Conservation (phyloP, 129 eudicot genomes). For the Dittrichia graveolens region DNA sequence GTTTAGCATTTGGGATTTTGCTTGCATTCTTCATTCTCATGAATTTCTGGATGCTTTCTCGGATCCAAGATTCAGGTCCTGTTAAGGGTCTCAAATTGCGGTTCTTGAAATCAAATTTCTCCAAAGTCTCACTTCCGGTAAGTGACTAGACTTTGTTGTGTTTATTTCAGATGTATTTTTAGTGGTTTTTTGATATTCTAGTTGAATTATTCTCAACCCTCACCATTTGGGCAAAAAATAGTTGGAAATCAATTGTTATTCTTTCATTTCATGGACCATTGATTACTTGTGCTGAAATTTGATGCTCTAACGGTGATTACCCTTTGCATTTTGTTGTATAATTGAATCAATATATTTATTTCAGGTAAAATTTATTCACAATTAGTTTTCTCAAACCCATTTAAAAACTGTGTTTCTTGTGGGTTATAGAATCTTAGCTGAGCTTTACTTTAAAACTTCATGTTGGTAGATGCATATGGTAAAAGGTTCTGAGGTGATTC, state of each 20-base stretch:
- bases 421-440: no score
- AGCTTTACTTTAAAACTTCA: neutral
- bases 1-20: constrained; percentile 36
- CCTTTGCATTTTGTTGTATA: neutral
- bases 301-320: neutral
- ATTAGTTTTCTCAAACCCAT: no score
- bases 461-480: neutral
- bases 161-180: neutral
- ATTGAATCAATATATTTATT: no score
- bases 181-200: neutral
- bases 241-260: neutral
- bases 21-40: constrained; percentile 51
- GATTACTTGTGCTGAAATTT: constrained; percentile 13
- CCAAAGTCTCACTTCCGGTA: constrained; percentile 62
- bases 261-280: neutral
- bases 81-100: constrained; percentile 35
- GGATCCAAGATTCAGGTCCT: constrained; percentile 70
- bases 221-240: neutral
- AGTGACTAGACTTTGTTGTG: neutral
- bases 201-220: constrained; percentile 13
- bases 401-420: no score
- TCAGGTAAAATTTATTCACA: no score
- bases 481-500: neutral
- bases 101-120: constrained; percentile 48
- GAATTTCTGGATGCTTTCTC: constrained; percentile 81